Evolutionary conservation across 2,329 filamentous ascomycete species (phyloP).

Genomic region (Fusarium fujikuroi): DNA sequence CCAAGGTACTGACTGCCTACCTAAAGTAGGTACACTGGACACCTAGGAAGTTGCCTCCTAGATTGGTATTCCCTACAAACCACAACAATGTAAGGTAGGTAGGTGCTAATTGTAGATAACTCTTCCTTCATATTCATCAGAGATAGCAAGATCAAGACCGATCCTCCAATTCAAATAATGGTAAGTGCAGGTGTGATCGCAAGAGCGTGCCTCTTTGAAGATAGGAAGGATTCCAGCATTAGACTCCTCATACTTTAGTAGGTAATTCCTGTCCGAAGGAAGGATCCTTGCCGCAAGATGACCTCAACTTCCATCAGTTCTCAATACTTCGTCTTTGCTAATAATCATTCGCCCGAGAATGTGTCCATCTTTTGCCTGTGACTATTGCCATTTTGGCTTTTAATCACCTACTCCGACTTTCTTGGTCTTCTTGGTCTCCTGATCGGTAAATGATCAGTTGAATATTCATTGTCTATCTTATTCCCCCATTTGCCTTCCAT

Average conservation of each 20-base stretch:
- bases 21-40: neutral
- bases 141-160: neutral
- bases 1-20: neutral
- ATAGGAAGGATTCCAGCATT: neutral
- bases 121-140: neutral
- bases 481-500: slow-evolving; percentile 5
- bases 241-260: neutral
- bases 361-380: slow-evolving; percentile 25
- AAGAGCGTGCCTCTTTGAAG: neutral
- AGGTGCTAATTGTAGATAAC: neutral
- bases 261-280: neutral
- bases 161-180: neutral
- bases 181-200: slow-evolving; percentile 16
- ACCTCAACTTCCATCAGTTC: neutral
- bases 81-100: neutral
- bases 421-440: slow-evolving; percentile 39
- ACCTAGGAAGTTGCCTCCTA: neutral
- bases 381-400: slow-evolving; percentile 36
- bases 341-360: slow-evolving; percentile 26
- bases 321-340: neutral
- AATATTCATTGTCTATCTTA: slow-evolving; percentile 37
- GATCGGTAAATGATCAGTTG: slow-evolving; percentile 31
- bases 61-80: neutral
- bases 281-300: neutral
- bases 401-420: slow-evolving; percentile 29